Evolutionary conservation across 2,329 filamentous ascomycete genomes (phyloP).

Genomic region (Fusarium chuoi): DNA sequence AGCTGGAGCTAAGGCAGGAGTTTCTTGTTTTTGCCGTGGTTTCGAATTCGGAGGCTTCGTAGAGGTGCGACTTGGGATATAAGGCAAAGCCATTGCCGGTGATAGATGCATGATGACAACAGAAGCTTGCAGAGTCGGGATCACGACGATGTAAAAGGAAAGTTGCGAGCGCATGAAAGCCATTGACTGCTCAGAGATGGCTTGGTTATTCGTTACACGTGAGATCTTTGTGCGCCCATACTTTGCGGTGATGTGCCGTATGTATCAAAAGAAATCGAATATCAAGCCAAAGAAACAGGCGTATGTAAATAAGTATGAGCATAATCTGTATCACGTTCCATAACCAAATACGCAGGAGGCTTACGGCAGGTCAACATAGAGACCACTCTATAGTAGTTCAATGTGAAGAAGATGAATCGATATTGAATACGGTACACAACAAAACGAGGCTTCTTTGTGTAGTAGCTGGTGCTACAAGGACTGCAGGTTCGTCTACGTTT

Average conservation of each 20-base stretch:
- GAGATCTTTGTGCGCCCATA: background rate
- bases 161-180: background rate
- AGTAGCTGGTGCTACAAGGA: background rate
- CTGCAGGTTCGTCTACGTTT: conserved; percentile 11
- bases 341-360: background rate
- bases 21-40: conserved; percentile 9
- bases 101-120: conserved; percentile 18
- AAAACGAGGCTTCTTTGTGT: background rate
- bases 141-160: background rate
- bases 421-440: background rate
- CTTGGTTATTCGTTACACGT: background rate
- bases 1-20: background rate
- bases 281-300: background rate
- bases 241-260: background rate
- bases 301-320: background rate
- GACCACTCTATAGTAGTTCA: background rate
- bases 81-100: conserved; percentile 25
- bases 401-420: background rate
- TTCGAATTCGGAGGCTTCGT: conserved; percentile 1
- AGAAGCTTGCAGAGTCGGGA: background rate
- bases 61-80: background rate
- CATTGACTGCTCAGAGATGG: background rate
- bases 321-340: conserved; percentile 10
- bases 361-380: background rate
- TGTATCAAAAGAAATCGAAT: background rate